These are phyloP conservation scores for Aquilaria malaccensis DNA, from an alignment of 345 rosid species.

Conservation along the genomic window DNA sequence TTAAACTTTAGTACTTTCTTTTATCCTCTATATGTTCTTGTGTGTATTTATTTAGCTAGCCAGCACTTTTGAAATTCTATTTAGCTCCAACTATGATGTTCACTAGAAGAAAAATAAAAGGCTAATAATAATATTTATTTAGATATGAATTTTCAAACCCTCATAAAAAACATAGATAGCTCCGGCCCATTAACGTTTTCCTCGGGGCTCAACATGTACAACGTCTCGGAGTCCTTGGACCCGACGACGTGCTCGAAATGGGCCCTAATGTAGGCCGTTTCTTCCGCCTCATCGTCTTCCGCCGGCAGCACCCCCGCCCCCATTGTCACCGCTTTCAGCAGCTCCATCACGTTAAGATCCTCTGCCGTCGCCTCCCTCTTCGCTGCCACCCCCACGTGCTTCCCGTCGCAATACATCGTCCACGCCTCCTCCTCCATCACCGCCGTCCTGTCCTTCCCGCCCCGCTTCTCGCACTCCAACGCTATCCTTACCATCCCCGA, in stretches of 20 bases:
- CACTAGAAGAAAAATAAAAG: no score
- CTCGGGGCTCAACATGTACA: conserved; percentile 57
- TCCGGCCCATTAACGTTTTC: conserved; percentile 46
- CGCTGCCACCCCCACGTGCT: conserved; percentile 41
- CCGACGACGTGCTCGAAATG: conserved; percentile 51
- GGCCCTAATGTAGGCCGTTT: conserved; percentile 52
- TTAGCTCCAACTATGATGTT: no score
- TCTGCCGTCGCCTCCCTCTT: conserved; percentile 36
- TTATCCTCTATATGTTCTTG: no score
- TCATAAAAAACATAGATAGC: conserved; percentile 43
- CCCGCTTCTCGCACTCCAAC: conserved; percentile 34
- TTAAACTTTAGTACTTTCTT: no score
- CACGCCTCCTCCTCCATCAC: conserved; percentile 25
- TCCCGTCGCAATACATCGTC: conserved; percentile 34
- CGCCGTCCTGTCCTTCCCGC: conserved; percentile 15
- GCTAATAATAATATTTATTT: no score
- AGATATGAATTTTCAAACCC: conserved; percentile 19
- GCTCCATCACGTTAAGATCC: conserved; percentile 39
- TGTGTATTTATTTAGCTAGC: no score
- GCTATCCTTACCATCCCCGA: conserved; percentile 40
- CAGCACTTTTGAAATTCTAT: no score
- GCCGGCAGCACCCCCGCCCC: conserved; percentile 55
- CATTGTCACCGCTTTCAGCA: conserved; percentile 42
- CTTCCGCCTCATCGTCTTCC: conserved; percentile 22
- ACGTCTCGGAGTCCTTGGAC: conserved; percentile 55